A percentile compares a stretch with the other conserved stretches of the same genome.
phyloP scores from a whole-genome alignment of 495 filamentous ascomycete species.

The Saxophila tyrrhenica region DNA sequence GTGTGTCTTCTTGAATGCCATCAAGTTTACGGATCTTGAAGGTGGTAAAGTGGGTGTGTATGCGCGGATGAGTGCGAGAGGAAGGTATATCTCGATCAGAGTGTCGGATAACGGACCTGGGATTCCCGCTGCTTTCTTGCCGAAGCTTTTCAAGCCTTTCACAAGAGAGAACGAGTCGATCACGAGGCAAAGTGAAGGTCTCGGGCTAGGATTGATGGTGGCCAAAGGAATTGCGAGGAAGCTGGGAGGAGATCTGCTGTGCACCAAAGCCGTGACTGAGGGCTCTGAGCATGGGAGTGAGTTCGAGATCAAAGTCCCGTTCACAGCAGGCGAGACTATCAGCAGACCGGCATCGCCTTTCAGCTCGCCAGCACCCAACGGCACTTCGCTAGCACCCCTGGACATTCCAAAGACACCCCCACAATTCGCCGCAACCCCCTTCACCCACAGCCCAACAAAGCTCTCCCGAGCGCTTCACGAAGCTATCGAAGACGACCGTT shows the following conservation, averaged over 20 bases:
- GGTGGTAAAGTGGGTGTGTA: constrained; percentile 51
- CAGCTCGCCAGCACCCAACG: constrained; percentile 24
- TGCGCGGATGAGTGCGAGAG: constrained; percentile 40
- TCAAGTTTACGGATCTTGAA: constrained; percentile 58
- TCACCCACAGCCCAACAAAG: constrained; percentile 4
- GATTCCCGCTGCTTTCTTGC: constrained; percentile 57
- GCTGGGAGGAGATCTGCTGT: constrained; percentile 62
- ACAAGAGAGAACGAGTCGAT: constrained; percentile 61
- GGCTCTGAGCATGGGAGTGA: constrained; percentile 60
- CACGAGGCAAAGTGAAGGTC: constrained; percentile 58
- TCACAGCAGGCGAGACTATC: constrained; percentile 36
- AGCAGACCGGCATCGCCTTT: constrained; percentile 27
- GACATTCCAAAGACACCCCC: not conserved
- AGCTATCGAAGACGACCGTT: not conserved
- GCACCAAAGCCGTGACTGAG: constrained; percentile 55
- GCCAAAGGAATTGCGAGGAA: constrained; percentile 66
- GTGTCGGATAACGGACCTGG: constrained; percentile 63
- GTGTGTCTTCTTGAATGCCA: constrained; percentile 63
- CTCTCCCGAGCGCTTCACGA: constrained; percentile 5
- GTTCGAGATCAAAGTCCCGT: constrained; percentile 61
- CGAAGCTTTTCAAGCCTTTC: constrained; percentile 65
- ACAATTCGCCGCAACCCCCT: not conserved
- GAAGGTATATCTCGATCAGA: constrained; percentile 47
- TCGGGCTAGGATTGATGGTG: constrained; percentile 64
- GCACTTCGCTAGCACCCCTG: not conserved